Conservation (phyloP, 306 rosid species). For the Vigna radiata region DNA sequence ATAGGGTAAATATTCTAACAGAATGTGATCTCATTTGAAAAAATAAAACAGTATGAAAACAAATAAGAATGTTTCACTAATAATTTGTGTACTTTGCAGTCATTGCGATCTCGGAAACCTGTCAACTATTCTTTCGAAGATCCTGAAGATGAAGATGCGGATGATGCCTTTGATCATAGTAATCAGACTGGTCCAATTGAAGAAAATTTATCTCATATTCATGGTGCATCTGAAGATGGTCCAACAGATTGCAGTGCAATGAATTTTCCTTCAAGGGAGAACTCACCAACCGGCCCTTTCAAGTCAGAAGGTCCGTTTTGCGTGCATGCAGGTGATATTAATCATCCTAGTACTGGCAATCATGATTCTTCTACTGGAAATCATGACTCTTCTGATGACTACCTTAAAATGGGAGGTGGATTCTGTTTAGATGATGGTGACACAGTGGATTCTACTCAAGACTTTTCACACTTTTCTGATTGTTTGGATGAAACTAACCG, state of each 20-base stretch:
- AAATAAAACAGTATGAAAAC: neutral
- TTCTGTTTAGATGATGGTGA: conserved; percentile 64
- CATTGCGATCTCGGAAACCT: conserved; percentile 67
- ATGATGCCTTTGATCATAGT: conserved; percentile 46
- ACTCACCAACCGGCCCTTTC: conserved; percentile 41
- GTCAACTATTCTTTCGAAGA: conserved; percentile 59
- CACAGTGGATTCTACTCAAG: conserved; percentile 31
- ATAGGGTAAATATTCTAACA: too few relatives aligned
- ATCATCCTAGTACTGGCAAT: conserved; percentile 39
- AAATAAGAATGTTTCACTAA: conserved; percentile 30
- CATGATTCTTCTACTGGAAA: conserved; percentile 38
- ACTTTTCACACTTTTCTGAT: conserved; percentile 42
- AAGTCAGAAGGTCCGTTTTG: conserved; percentile 56
- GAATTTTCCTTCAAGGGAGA: conserved; percentile 39
- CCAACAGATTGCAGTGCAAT: conserved; percentile 31
- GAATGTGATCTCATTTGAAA: conserved; percentile 11
- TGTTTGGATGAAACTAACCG: conserved; percentile 34
- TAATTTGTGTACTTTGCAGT: conserved; percentile 54
- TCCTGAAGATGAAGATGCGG: conserved; percentile 55
- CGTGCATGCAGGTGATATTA: conserved; percentile 47
- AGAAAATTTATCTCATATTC: conserved; percentile 33
- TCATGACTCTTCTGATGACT: conserved; percentile 44
- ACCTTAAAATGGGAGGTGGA: conserved; percentile 68
- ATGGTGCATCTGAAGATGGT: conserved; percentile 39
- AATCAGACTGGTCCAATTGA: conserved; percentile 42